phyloP scores from a whole-genome alignment of 345 rosid genomes.

The Luvunga scandens region DNA sequence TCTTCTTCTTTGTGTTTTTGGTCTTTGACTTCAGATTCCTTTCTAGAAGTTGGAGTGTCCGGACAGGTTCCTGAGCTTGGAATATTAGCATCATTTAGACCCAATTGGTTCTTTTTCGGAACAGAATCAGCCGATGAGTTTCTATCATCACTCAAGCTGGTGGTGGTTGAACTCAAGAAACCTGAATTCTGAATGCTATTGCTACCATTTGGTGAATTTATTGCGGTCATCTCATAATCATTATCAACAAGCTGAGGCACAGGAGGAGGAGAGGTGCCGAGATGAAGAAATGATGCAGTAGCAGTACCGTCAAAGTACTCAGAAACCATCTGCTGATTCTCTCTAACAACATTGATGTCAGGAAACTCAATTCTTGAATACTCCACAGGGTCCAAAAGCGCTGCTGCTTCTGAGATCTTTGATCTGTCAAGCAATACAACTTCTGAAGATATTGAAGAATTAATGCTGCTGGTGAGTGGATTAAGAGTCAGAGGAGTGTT shows the following conservation, averaged over 20 bases:
- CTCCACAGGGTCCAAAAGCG: conserved; percentile 51
- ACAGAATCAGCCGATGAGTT: conserved; percentile 63
- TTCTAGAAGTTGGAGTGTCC: conserved; percentile 61
- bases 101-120: conserved; percentile 38
- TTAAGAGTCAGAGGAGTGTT: conserved; percentile 35
- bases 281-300: conserved; percentile 63
- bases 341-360: conserved; percentile 55
- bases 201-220: conserved; percentile 41
- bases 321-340: conserved; percentile 79
- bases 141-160: conserved; percentile 72
- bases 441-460: conserved; percentile 73
- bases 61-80: conserved; percentile 35
- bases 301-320: conserved; percentile 55
- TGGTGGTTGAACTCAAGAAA: conserved; percentile 66
- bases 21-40: conserved; percentile 25
- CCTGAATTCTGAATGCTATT: conserved; percentile 45
- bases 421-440: conserved; percentile 67
- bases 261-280: conserved; percentile 42
- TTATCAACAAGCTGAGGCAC: not conserved
- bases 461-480: conserved; percentile 1
- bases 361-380: conserved; percentile 93
- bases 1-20: conserved; percentile 36
- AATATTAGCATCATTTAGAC: conserved; percentile 20
- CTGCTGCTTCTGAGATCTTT: conserved; percentile 37
- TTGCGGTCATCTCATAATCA: conserved; percentile 6